Conservation (phyloP, 768 basidiomycete genomes). For the Naganishia vaughanmartiniae region DNA sequence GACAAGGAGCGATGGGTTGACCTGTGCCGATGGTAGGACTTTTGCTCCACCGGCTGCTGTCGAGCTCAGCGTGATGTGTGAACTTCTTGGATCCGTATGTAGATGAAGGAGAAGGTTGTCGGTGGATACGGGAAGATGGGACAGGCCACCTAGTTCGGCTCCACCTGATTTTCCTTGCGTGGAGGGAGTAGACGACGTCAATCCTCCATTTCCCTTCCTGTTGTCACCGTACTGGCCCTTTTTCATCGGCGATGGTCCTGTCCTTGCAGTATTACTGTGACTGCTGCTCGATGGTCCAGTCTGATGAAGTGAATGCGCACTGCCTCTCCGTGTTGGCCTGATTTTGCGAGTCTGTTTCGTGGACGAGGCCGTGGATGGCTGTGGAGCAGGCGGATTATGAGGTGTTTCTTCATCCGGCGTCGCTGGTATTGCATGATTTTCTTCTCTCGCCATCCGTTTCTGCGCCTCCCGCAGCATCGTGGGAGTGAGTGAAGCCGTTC, state of each 20-base stretch:
- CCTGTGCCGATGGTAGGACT: conserved; percentile 2
- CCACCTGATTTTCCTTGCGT: neutral
- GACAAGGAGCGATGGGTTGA: neutral
- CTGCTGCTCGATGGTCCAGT: neutral
- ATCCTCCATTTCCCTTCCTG: neutral
- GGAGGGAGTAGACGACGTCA: neutral
- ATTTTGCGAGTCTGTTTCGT: conserved; percentile 11
- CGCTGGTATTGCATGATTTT: too few species aligned
- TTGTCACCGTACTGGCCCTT: neutral
- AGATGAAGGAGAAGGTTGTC: conserved; percentile 49
- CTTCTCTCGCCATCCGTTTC: neutral
- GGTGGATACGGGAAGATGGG: conserved; percentile 35
- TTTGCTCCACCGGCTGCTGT: conserved; percentile 17
- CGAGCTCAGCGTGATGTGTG: conserved; percentile 45
- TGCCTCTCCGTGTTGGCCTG: conserved; percentile 16
- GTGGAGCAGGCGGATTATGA: neutral
- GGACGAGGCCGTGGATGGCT: neutral
- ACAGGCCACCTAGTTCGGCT: neutral
- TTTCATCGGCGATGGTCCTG: conserved; percentile 9
- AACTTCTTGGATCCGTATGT: conserved; percentile 46
- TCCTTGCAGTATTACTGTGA: neutral
- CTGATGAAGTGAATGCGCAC: conserved; percentile 4
- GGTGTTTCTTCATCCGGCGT: neutral
- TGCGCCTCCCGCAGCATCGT: neutral
- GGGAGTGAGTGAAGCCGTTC: conserved; percentile 10